phyloP scores from a whole-genome alignment of 2,329 filamentous ascomycete species.

The Diplodia mutila region DNA sequence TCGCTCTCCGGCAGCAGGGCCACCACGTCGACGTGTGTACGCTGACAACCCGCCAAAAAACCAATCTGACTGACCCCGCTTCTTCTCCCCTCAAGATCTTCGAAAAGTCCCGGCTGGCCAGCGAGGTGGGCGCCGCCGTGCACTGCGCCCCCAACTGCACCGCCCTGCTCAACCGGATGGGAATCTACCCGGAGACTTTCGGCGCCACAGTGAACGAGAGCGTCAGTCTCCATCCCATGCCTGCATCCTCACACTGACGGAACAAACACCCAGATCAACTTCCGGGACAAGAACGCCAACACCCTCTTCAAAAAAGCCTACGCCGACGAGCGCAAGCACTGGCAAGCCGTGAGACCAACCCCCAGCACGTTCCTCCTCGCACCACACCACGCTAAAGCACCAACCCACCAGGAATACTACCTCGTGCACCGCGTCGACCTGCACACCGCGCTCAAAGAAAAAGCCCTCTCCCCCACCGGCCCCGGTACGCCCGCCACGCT shows the following conservation, averaged over 20 bases:
- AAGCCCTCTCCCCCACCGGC: conserved; percentile 31
- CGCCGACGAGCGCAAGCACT: not conserved
- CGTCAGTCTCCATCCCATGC: not conserved
- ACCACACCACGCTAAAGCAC: not conserved
- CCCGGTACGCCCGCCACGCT: conserved; percentile 44
- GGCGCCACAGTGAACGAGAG: conserved; percentile 37
- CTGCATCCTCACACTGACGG: too few species aligned
- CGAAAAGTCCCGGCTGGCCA: conserved; percentile 60
- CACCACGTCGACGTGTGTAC: conserved; percentile 47
- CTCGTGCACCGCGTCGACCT: conserved; percentile 58
- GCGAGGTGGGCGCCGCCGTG: conserved; percentile 64
- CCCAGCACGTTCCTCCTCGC: too few species aligned
- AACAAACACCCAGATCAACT: not conserved
- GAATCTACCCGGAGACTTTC: conserved; percentile 46
- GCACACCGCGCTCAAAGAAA: conserved; percentile 56
- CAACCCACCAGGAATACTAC: not conserved
- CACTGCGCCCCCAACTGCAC: conserved; percentile 66
- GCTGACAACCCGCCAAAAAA: too few species aligned
- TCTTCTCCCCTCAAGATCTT: conserved; percentile 49
- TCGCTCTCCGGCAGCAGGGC: conserved; percentile 58
- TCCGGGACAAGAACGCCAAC: not conserved
- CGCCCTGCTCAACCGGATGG: conserved; percentile 56
- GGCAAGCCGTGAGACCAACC: conserved; percentile 7
- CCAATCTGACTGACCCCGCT: not conserved
- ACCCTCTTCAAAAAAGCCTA: not conserved